phyloP scores from a whole-genome alignment of 2,329 filamentous ascomycete genomes.

The Cytospora piceicola region DNA sequence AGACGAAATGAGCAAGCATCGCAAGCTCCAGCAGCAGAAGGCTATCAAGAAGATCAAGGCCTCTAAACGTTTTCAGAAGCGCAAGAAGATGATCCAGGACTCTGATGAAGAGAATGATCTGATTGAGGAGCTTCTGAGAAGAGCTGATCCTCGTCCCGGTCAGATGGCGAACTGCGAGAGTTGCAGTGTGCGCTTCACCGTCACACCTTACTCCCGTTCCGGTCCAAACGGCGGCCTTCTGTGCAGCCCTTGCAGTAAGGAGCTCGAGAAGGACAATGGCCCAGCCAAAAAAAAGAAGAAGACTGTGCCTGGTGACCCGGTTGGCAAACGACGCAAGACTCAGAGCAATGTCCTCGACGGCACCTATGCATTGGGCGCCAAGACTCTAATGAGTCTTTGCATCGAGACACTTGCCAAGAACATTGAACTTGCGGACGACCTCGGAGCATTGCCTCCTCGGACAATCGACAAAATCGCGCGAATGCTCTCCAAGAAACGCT shows the following conservation, averaged over 20 bases:
- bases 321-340: constrained; percentile 70
- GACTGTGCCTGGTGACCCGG: constrained; percentile 56
- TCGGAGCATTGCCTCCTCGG: constrained; percentile 61
- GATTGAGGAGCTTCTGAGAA: constrained; percentile 51
- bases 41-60: constrained; percentile 66
- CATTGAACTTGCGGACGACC: constrained; percentile 63
- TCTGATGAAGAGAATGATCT: constrained; percentile 56
- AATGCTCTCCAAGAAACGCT: constrained; percentile 62
- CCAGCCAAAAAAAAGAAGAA: constrained; percentile 57
- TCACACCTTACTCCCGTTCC: constrained; percentile 84
- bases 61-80: constrained; percentile 60
- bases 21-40: constrained; percentile 57
- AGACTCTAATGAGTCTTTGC: constrained; percentile 67
- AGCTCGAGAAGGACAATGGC: constrained; percentile 69
- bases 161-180: constrained; percentile 88
- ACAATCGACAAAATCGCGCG: constrained; percentile 63
- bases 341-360: constrained; percentile 88
- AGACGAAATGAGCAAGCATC: constrained; percentile 43
- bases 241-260: constrained; percentile 79
- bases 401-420: constrained; percentile 66
- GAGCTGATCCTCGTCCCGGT: constrained; percentile 66
- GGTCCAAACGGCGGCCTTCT: constrained; percentile 85
- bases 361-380: constrained; percentile 64
- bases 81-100: constrained; percentile 46
- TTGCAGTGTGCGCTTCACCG: constrained; percentile 87